phyloP scores from a whole-genome alignment of 2,329 filamentous ascomycete species.

The Mollisia scopiformis region DNA sequence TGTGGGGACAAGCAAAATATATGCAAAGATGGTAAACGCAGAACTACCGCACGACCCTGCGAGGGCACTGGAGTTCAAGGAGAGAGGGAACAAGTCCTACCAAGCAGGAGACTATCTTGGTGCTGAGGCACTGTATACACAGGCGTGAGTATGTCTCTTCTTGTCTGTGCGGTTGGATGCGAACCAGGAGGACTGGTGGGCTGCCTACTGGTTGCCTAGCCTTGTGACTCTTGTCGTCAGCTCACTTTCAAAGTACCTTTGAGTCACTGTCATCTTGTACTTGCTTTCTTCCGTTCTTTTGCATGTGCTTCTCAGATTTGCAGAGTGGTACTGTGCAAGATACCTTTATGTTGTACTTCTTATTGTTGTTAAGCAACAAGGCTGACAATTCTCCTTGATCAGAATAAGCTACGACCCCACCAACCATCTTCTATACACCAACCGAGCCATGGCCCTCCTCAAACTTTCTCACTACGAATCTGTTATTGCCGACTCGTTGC shows the following conservation, averaged over 20 bases:
- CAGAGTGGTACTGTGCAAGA: no score
- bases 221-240: neutral
- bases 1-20: neutral
- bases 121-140: slow-evolving; percentile 72
- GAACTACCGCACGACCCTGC: slow-evolving; percentile 18
- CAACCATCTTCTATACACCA: slow-evolving; percentile 84
- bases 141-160: slow-evolving; percentile 55
- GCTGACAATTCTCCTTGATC: slow-evolving; percentile 4
- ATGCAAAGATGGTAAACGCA: slow-evolving; percentile 28
- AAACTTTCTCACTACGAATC: slow-evolving; percentile 74
- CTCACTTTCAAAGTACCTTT: neutral
- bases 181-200: neutral
- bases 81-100: slow-evolving; percentile 54
- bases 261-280: neutral
- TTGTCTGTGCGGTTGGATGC: neutral
- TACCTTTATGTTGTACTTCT: neutral
- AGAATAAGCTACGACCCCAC: slow-evolving; percentile 78
- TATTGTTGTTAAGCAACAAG: neutral
- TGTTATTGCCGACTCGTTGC: slow-evolving; percentile 76
- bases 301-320: neutral
- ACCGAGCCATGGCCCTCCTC: slow-evolving; percentile 82
- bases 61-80: slow-evolving; percentile 34
- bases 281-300: neutral
- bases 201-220: neutral
- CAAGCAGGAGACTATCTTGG: slow-evolving; percentile 63